These are phyloP conservation scores for Colletotrichum acutatum DNA, from an alignment of 2,329 filamentous ascomycete genomes.

Conservation along the genomic window DNA sequence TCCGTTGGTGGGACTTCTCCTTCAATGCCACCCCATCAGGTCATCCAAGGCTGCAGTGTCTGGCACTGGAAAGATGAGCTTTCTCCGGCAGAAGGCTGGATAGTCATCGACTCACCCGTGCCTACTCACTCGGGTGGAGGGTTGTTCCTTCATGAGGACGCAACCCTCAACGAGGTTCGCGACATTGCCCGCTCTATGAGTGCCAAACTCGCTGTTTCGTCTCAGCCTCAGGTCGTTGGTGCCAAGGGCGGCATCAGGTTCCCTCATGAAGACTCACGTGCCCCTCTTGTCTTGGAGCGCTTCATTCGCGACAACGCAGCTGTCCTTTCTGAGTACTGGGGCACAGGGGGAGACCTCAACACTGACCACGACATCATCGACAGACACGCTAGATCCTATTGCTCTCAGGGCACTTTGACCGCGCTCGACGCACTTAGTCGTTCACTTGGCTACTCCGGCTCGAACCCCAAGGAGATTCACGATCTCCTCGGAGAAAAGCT, in stretches of 20 bases:
- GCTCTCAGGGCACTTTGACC: not conserved
- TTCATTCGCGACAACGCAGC: not conserved
- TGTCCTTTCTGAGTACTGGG: not conserved
- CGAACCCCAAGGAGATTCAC: not conserved
- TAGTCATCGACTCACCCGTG: not conserved
- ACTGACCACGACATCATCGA: not conserved
- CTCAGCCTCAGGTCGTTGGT: not conserved
- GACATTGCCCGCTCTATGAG: not conserved
- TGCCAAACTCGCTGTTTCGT: not conserved
- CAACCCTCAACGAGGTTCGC: not conserved
- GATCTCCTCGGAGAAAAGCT: slow-evolving; percentile 1
- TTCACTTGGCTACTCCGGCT: not conserved
- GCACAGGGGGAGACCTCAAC: not conserved
- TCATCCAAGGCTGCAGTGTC: not conserved
- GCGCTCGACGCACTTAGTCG: not conserved
- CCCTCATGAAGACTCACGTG: not conserved
- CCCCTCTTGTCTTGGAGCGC: not conserved
- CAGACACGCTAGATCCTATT: not conserved
- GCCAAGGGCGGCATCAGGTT: not conserved
- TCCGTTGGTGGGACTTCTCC: not conserved
- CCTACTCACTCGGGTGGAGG: not conserved
- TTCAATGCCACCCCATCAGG: not conserved
- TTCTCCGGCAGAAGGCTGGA: not conserved
- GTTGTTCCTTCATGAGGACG: not conserved
- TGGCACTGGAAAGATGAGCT: not conserved